Evolutionary conservation across 768 basidiomycete genomes (phyloP), one percentile per base, ranked within the genome.

Genomic region (Pholiota conissans): DNA sequence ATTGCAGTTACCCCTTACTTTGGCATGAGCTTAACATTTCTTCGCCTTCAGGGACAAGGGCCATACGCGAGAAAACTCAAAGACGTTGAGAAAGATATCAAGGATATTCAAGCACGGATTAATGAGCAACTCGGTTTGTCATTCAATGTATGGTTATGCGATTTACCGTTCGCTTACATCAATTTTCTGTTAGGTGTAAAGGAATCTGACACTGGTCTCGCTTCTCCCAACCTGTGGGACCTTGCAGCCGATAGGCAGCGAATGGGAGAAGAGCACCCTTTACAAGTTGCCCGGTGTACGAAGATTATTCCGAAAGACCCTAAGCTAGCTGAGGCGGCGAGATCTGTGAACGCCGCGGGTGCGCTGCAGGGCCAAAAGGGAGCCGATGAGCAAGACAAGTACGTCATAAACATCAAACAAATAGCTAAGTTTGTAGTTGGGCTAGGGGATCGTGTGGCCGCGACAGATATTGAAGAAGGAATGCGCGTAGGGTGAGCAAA

Each of bases 391-490:
- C 94, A 96, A 67, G 96, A 98, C 77, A 95, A 98, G 75, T 98
- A 99, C 74, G 93, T 99, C 66, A 98, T 99, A 74, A 97, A 96
- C 71, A 95, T 99, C 74, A 97, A 98, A 73, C 97, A 99, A 76
- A 97, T 98, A 69, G 97, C 97, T 8, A 99, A 99, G 75, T 98
- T 98, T 69, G 97, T 99, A 9, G 97, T 99, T 40, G 97, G 95
- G 18, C 77, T 99, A 4, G 95, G 95, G 18, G 97, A 99, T 64
- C 89, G 94, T 39, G 95, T 99, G 1, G 93, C 97, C 22, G 92
- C 95, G 10, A 97, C 96, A 2, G 97, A 99, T 76, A 95, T 99
- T 52, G 97, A 99, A 72, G 97, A 99, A 78, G 97, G 97, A n/a
- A 99, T 99, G 97, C 89, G 97, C 53, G 97, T 99, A 37, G 97